Base-by-base conservation (phyloP, 2,329 filamentous ascomycete species). In the Fusarium longipes region DNA sequence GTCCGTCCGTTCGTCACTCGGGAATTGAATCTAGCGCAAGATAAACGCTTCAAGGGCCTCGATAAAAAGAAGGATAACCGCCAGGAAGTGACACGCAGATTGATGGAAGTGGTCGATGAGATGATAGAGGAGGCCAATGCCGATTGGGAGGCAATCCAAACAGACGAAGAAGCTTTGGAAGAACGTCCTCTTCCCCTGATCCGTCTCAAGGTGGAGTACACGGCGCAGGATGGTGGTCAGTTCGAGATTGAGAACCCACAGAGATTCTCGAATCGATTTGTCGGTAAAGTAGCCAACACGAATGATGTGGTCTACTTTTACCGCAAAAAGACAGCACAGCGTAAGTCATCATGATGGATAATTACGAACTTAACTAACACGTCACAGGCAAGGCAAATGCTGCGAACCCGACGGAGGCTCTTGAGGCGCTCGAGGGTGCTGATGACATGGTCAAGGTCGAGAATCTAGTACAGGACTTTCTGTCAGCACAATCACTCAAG, bases 231-330 rank as follows among this genome's bases (percentile, higher is more conserved):
- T 42, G 93, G 93, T 6, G 92, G 93, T 15, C 87, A 89, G 33
- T 99, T 93, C 73, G 92, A 98, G 70, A 90, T 91, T 67, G 96
- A 98, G 77, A 99, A 99, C 63, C 94, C 96, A 0, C 96, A 98
- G 76, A 89, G 96, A 10, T 97, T 98, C 74, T 98, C 95, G 0
- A 97, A 97, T 76, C 87, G 93, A 4, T 99, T 98, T 71, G 86
- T 91, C 2, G 91, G 89, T n/a, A 92, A 89, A 74, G 95, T 99
- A 1, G 96, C 96, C 60, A 99, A 99, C 75, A 89, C 90, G 11
- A 96, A 94, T 70, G 96, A 99, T 72, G 93, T 99, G 1, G 89
- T 99, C 1, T 91, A 95, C 73, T 98, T 97, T 76, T 90, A 97
- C 77, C 88, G 93, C 56, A 97, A 95, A 80, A 98, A 97, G 79